These are phyloP conservation scores for Candida pseudofarinosa DNA, from an alignment of 805 yeast species.

Conservation along the genomic window DNA sequence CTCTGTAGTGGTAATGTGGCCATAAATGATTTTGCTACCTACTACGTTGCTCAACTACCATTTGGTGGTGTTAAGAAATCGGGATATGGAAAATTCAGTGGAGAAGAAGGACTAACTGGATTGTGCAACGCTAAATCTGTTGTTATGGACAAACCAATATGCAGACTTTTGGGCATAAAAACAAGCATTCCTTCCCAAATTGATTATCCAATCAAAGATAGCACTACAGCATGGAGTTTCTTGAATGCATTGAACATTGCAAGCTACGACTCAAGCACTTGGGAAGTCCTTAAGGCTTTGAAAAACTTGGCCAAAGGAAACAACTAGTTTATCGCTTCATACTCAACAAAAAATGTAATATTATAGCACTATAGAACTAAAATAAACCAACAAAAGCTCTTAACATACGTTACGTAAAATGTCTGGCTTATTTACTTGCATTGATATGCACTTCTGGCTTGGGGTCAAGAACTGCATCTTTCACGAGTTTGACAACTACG, in stretches of 20 bases:
- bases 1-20: slow-evolving; percentile 90
- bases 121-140: slow-evolving; percentile 83
- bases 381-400: background rate
- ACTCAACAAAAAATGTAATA: background rate
- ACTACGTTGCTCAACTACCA: slow-evolving; percentile 91
- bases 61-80: slow-evolving; percentile 93
- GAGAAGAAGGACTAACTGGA: slow-evolving; percentile 93
- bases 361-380: background rate
- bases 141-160: slow-evolving; percentile 77
- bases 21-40: slow-evolving; percentile 96
- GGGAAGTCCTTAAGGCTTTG: slow-evolving; percentile 52
- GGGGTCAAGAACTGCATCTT: slow-evolving; percentile 76
- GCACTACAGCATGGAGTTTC: slow-evolving; percentile 83
- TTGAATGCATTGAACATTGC: slow-evolving; percentile 77
- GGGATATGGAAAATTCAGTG: slow-evolving; percentile 97
- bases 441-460: slow-evolving; percentile 80
- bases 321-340: slow-evolving; percentile 1
- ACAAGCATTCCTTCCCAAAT: slow-evolving; percentile 83
- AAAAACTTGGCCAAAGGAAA: slow-evolving; percentile 36
- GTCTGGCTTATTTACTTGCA: slow-evolving; percentile 33
- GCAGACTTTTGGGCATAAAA: slow-evolving; percentile 51
- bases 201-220: slow-evolving; percentile 86
- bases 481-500: slow-evolving; percentile 68
- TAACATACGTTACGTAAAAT: background rate
- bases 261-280: slow-evolving; percentile 71